These are phyloP conservation scores for Triticum monococcum DNA, from an alignment of 176 grass and related monocot genomes.

Conservation along the genomic window DNA sequence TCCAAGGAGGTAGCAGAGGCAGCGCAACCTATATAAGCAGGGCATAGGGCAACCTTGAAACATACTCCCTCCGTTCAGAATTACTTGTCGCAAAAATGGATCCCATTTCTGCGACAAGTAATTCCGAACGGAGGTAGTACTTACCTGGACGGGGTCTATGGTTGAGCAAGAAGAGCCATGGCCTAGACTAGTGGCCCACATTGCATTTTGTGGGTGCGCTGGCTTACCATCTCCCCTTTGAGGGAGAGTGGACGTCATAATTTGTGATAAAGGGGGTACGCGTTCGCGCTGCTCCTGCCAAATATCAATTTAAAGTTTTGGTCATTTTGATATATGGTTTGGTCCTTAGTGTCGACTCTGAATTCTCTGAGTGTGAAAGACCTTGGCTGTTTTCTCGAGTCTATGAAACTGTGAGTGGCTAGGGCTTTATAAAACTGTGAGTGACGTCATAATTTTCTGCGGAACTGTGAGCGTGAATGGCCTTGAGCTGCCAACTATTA, in stretches of 20 bases:
- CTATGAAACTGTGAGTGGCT: no score
- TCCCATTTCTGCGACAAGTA: no score
- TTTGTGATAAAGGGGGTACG: conserved; percentile 21
- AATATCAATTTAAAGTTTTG: neutral
- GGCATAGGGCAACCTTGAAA: neutral
- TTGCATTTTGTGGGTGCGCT: neutral
- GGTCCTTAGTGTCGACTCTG: no score
- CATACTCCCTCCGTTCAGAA: neutral
- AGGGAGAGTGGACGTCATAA: neutral
- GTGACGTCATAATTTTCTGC: no score
- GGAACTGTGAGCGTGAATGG: no score
- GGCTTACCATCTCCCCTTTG: neutral
- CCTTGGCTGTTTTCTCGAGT: no score
- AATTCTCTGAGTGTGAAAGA: no score
- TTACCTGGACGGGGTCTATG: neutral
- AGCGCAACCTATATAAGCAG: neutral
- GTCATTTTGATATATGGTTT: no score
- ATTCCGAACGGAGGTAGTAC: neutral
- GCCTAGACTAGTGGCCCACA: neutral
- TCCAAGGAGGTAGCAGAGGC: neutral
- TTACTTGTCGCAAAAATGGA: no score
- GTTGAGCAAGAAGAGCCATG: neutral
- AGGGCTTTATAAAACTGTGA: no score
- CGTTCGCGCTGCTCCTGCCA: conserved; percentile 46
- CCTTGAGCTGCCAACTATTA: neutral